These are phyloP conservation scores for Scalesia atractyloides DNA, from an alignment of 129 eudicot genomes.

Conservation along the genomic window DNA sequence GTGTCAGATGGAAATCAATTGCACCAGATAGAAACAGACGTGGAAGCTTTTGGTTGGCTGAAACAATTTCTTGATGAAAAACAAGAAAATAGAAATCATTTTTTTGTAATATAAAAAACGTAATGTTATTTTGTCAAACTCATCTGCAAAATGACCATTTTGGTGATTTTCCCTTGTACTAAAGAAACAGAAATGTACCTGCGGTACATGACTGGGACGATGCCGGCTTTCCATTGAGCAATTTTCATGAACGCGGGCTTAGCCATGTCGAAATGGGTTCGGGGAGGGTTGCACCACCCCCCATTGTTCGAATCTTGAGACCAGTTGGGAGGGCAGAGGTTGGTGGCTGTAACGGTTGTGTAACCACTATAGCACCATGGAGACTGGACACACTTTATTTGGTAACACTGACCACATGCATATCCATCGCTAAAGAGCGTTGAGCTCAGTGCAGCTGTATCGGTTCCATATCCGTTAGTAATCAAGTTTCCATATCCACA, in stretches of 20 bases:
- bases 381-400: conserved; percentile 62
- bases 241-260: conserved; percentile 82
- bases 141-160: no score
- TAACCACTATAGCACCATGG: conserved; percentile 54
- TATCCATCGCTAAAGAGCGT: conserved; percentile 63
- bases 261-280: conserved; percentile 78
- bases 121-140: no score
- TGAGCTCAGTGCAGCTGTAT: conserved; percentile 83
- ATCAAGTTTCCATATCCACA: conserved; percentile 86
- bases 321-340: conserved; percentile 89
- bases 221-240: conserved; percentile 79
- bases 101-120: no score
- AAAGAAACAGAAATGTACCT: conserved; percentile 36
- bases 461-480: conserved; percentile 62
- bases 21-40: no score
- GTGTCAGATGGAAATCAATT: no score
- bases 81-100: no score
- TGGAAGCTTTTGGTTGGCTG: no score
- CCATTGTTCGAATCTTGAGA: conserved; percentile 61
- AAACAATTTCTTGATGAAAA: no score
- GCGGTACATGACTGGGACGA: conserved; percentile 72
- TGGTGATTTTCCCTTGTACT: background rate
- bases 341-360: conserved; percentile 68
- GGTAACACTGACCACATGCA: conserved; percentile 80
- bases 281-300: conserved; percentile 95